Evolutionary conservation across 2,329 filamentous ascomycete species (phyloP).

Genomic region (Endoconidiophora laricicola): DNA sequence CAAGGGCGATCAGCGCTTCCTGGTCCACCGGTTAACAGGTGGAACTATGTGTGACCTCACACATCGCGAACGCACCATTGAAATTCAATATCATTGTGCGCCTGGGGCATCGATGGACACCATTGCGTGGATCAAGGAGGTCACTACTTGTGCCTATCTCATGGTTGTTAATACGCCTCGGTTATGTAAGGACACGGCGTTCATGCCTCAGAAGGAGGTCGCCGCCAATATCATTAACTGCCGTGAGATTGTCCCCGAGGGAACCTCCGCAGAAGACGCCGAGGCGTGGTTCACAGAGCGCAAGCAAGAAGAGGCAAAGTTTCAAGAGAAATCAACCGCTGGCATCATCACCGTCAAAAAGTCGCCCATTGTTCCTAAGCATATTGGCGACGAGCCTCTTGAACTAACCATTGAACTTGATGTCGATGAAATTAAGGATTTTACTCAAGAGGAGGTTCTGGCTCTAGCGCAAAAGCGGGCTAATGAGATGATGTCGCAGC

Average conservation of each 20-base stretch:
- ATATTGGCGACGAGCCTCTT: conserved; percentile 15
- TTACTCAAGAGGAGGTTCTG: conserved; percentile 5
- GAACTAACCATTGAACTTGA: conserved; percentile 14
- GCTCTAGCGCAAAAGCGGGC: conserved; percentile 8
- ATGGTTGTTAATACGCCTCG: conserved; percentile 87
- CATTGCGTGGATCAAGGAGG: conserved; percentile 86
- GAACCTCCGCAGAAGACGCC: conserved; percentile 17
- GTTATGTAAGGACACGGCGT: conserved; percentile 74
- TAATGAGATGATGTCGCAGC: conserved; percentile 2
- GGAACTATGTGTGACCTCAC: conserved; percentile 81
- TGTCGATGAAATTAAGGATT: conserved; percentile 6
- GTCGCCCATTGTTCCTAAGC: neutral
- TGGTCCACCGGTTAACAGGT: conserved; percentile 64
- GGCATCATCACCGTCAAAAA: conserved; percentile 4
- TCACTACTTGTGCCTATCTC: conserved; percentile 77
- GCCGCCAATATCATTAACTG: conserved; percentile 64
- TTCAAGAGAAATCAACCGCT: neutral
- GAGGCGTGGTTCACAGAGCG: conserved; percentile 30
- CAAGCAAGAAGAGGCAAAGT: conserved; percentile 13
- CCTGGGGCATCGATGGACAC: conserved; percentile 55
- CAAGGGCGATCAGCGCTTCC: conserved; percentile 69
- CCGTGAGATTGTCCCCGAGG: conserved; percentile 44
- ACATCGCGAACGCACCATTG: conserved; percentile 62
- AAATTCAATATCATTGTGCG: conserved; percentile 68
- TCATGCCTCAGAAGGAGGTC: conserved; percentile 63